A percentile compares a stretch with the other conserved stretches of the same genome.
phyloP scores from a whole-genome alignment of 2,329 filamentous ascomycete genomes.

The Cladosporium halotolerans region DNA sequence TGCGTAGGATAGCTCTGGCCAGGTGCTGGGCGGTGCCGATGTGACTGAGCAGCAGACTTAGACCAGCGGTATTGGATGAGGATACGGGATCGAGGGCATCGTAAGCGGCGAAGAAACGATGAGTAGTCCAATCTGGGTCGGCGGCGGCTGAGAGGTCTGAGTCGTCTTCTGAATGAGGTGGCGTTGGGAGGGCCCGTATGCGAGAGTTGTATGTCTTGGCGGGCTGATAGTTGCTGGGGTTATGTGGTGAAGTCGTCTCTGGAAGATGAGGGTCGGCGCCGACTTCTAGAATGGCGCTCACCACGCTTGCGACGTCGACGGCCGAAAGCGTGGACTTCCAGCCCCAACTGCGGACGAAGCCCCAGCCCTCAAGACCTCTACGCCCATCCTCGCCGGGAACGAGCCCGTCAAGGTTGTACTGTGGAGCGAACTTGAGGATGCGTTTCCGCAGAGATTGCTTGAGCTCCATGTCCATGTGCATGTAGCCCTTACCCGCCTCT shows the following conservation, averaged over 20 bases:
- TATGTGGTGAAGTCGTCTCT: constrained; percentile 9
- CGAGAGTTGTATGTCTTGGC: constrained; percentile 23
- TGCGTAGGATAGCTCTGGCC: constrained; percentile 86
- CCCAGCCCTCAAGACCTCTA: constrained; percentile 84
- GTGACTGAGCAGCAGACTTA: constrained; percentile 68
- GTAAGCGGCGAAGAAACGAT: constrained; percentile 54
- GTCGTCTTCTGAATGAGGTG: constrained; percentile 29
- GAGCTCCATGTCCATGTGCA: constrained; percentile 96
- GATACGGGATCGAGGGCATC: constrained; percentile 47
- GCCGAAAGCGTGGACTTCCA: constrained; percentile 93
- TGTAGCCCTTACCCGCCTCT: constrained; percentile 92
- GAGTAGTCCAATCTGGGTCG: constrained; percentile 41
- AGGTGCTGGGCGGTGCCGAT: constrained; percentile 82
- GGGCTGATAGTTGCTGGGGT: constrained; percentile 11
- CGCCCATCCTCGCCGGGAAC: constrained; percentile 66
- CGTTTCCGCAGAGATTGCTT: constrained; percentile 82
- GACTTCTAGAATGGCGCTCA: constrained; percentile 88
- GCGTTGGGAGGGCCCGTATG: constrained; percentile 27
- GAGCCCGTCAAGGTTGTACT: constrained; percentile 90
- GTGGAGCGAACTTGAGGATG: constrained; percentile 80
- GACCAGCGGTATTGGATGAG: constrained; percentile 45
- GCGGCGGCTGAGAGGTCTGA: constrained; percentile 20
- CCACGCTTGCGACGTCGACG: constrained; percentile 86
- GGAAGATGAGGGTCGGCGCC: constrained; percentile 41
- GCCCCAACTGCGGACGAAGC: constrained; percentile 94